Evolutionary conservation across 148 eudicot species (phyloP), one percentile per base, ranked within the genome.

Genomic region (Cornus controversa): DNA sequence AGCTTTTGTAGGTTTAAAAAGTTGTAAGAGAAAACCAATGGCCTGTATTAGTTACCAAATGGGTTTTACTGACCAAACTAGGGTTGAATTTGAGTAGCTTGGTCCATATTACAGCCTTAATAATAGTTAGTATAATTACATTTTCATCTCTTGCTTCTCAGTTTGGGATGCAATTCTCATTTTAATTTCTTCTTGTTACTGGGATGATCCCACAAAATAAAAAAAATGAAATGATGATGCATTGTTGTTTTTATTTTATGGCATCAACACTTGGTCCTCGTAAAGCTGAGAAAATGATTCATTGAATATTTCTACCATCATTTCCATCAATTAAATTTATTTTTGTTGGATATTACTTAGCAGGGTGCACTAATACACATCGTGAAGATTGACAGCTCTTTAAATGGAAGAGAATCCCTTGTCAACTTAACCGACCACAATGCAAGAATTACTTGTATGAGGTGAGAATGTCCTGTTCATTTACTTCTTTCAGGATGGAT

Each of bases 361-460:
- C 84, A 93, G 97, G 95, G 95, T 75, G 76, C 93, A 62, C 58
- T 57, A 5, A 62, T 93, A 72, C 60, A 72, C 7, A 64, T 79
- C 36, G 16, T 83, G 80, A 77, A 77, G 77, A 86, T 83, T 67
- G 85, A 83, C 71, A 66, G 74, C 67, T 76, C 84, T 68, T 28
- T 84, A 1, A 62, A 75, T 40, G 87, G 84, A 70, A 66, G 47
- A 60, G 78, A 73, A 60, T 78, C 79, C 57, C 73, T 83, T 27
- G 74, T 73, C 25, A 66, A 85, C 8, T 74, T 85, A 36, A 82
- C 80, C 66, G 91, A 77, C 82, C 97, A 91, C 73, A 83, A 73
- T 73, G 92, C 95, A 68, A 90, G 86, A 80, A 82, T 93, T 75
- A 93, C 95, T 36, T 91, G 91, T 80, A 88, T 91, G 91, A 86